phyloP scores from a whole-genome alignment of 2,329 filamentous ascomycete species.

The Nothophaeocryptopus gaeumannii region DNA sequence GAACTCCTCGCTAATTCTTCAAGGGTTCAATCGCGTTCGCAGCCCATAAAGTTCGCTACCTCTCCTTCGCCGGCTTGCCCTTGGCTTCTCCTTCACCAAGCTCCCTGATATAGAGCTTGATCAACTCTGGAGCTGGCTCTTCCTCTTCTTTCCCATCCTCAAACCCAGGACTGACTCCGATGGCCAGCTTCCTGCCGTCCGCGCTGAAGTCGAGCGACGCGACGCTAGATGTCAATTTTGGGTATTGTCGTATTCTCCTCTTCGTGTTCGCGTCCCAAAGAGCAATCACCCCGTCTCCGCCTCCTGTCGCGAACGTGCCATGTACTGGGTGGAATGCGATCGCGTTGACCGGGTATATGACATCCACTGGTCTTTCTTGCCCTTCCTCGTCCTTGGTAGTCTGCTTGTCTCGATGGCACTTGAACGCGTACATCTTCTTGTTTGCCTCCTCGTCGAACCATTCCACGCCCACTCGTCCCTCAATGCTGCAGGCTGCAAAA shows the following conservation, averaged over 20 bases:
- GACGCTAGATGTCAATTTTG: conserved; percentile 75
- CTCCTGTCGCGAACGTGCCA: conserved; percentile 84
- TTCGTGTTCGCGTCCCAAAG: conserved; percentile 92
- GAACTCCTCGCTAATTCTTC: conserved; percentile 3
- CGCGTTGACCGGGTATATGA: conserved; percentile 89
- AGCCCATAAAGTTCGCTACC: conserved; percentile 4
- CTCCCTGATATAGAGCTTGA: conserved; percentile 78
- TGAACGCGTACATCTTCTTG: conserved; percentile 95
- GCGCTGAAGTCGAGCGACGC: conserved; percentile 72
- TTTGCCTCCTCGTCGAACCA: conserved; percentile 97
- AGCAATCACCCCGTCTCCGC: conserved; percentile 87
- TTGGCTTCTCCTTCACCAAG: conserved; percentile 85
- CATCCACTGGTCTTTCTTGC: conserved; percentile 62
- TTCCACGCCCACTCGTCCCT: conserved; percentile 92
- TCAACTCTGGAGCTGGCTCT: conserved; percentile 62
- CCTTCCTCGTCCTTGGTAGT: conserved; percentile 54
- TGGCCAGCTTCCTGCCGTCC: conserved; percentile 74
- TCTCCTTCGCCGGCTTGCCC: conserved; percentile 38
- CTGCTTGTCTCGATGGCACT: conserved; percentile 82
- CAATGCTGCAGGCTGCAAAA: conserved; percentile 88
- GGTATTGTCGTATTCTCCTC: conserved; percentile 84
- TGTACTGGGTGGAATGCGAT: conserved; percentile 79
- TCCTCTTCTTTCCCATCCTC: conserved; percentile 84
- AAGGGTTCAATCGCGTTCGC: not conserved
- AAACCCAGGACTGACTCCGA: conserved; percentile 81